Percentiles rank a stretch among this genome's conserved stretches.
Evolutionary conservation across 305 asterid species (phyloP).

Genomic region (Fraxinus sp.): DNA sequence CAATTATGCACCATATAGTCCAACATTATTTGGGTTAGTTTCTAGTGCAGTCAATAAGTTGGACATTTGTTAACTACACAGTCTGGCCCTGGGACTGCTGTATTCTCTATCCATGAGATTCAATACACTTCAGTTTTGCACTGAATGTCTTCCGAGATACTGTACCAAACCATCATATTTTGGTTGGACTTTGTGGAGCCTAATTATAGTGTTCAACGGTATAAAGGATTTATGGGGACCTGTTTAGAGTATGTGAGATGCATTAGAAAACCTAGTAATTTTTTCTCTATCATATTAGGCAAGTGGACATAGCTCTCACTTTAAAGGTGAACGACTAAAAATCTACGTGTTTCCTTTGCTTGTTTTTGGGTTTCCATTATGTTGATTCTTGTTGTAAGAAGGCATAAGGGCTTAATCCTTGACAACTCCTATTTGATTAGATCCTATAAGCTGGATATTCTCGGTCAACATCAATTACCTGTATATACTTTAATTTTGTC

Average conservation of each 20-base stretch:
- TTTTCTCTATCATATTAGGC: neutral
- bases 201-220: neutral
- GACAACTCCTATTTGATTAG: neutral
- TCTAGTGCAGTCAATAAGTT: neutral
- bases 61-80: neutral
- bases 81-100: neutral
- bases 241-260: neutral
- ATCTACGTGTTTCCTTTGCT: neutral
- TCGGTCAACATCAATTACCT: neutral
- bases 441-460: constrained; percentile 1
- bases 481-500: neutral
- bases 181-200: neutral
- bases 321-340: neutral
- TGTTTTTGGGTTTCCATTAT: neutral
- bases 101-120: neutral
- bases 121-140: neutral
- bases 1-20: neutral
- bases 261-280: neutral
- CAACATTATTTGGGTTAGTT: neutral
- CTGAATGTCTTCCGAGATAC: neutral
- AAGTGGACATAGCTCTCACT: neutral
- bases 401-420: neutral
- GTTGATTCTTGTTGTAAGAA: neutral
- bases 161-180: neutral
- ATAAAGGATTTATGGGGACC: neutral